These are phyloP conservation scores for Cercophora samala DNA, from an alignment of 495 filamentous ascomycete genomes.

Conservation along the genomic window DNA sequence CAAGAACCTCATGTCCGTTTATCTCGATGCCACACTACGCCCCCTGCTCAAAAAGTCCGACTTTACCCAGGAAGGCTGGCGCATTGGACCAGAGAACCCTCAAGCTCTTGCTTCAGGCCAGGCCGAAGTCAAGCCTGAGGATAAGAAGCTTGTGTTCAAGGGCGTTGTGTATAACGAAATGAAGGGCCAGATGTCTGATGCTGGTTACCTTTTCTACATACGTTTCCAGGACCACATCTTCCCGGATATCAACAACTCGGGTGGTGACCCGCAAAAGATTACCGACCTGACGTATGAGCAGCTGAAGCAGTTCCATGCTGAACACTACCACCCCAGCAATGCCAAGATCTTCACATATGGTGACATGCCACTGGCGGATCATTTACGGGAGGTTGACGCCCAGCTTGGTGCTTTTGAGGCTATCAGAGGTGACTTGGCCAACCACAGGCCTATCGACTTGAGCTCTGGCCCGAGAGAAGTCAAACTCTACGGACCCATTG, in stretches of 20 bases:
- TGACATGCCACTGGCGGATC: conserved; percentile 78
- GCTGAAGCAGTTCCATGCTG: conserved; percentile 76
- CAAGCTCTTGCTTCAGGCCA: conserved; percentile 48
- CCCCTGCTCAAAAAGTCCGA: conserved; percentile 86
- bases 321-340: conserved; percentile 96
- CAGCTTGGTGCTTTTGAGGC: conserved; percentile 68
- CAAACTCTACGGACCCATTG: conserved; percentile 75
- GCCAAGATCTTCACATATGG: conserved; percentile 94
- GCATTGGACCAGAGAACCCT: conserved; percentile 87
- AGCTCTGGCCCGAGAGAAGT: conserved; percentile 61
- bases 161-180: conserved; percentile 99
- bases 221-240: conserved; percentile 91
- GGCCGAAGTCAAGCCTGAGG: conserved; percentile 38
- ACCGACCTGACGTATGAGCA: conserved; percentile 89
- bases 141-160: conserved; percentile 81
- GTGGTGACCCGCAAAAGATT: conserved; percentile 92
- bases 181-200: conserved; percentile 98
- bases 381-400: conserved; percentile 71
- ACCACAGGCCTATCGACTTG: conserved; percentile 74
- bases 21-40: conserved; percentile 88
- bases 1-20: conserved; percentile 92
- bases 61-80: conserved; percentile 95
- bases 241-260: conserved; percentile 90
- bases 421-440: conserved; percentile 63
- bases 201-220: conserved; percentile 93